These are phyloP conservation scores for Trichoderma erinaceum DNA, from an alignment of 495 filamentous ascomycete genomes.

Conservation along the genomic window DNA sequence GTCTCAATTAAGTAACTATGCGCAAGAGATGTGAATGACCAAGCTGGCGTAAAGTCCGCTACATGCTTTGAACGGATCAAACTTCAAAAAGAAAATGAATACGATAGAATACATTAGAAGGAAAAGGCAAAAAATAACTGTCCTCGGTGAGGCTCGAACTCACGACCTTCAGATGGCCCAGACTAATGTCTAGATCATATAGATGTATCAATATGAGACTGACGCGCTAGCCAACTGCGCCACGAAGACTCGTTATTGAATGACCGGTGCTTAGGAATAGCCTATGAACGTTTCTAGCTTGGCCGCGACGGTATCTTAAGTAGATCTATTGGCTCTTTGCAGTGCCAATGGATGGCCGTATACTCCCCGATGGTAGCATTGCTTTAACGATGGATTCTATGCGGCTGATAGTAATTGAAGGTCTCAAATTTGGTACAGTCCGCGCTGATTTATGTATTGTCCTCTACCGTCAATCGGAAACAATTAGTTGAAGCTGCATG, in stretches of 20 bases:
- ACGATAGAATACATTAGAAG: background rate
- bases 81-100: background rate
- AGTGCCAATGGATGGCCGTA: background rate
- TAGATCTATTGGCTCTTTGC: too few species aligned
- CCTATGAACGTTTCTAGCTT: background rate
- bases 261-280: background rate
- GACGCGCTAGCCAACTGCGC: slow-evolving; percentile 13
- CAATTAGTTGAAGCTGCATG: background rate
- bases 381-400: too few species aligned
- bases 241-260: slow-evolving; percentile 11
- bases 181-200: slow-evolving; percentile 13
- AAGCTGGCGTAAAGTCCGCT: too few species aligned
- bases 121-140: slow-evolving; percentile 6
- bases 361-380: too few species aligned
- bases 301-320: too few species aligned
- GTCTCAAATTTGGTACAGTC: too few species aligned
- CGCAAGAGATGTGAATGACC: background rate
- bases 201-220: slow-evolving; percentile 9
- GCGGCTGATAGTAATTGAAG: too few species aligned
- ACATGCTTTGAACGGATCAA: too few species aligned
- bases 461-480: too few species aligned
- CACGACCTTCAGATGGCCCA: slow-evolving; percentile 14
- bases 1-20: background rate
- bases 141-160: slow-evolving; percentile 14
- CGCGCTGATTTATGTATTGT: too few species aligned